phyloP scores from a whole-genome alignment of 2,329 filamentous ascomycete species.

The Shiraia bambusicola region DNA sequence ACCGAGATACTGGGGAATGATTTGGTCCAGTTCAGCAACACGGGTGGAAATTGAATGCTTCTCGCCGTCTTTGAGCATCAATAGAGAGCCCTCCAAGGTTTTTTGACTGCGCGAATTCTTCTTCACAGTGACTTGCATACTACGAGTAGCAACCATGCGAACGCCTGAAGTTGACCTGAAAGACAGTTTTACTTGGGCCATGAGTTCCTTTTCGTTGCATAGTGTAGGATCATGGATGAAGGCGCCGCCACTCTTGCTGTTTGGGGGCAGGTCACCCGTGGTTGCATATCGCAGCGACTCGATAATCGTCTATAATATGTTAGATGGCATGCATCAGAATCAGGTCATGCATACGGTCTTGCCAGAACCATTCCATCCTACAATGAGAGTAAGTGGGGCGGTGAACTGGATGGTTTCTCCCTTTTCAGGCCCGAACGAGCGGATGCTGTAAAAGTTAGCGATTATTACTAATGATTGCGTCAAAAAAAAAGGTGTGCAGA shows the following conservation, averaged over 20 bases:
- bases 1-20: constrained; percentile 83
- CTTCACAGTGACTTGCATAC: constrained; percentile 81
- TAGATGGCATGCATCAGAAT: neutral
- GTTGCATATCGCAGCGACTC: constrained; percentile 98
- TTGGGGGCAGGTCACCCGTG: constrained; percentile 88
- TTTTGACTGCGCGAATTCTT: constrained; percentile 76
- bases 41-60: constrained; percentile 75
- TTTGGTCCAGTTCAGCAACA: constrained; percentile 76
- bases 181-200: constrained; percentile 87
- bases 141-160: constrained; percentile 80
- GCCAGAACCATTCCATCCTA: constrained; percentile 94
- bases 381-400: constrained; percentile 89
- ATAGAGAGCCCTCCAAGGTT: constrained; percentile 77
- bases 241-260: constrained; percentile 80
- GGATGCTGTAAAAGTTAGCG: constrained; percentile 55
- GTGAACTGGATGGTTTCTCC: constrained; percentile 84
- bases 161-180: constrained; percentile 79
- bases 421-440: constrained; percentile 78
- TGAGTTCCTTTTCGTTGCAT: constrained; percentile 80
- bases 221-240: constrained; percentile 98
- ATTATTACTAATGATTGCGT: neutral
- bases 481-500: neutral
- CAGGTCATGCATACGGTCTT: constrained; percentile 65
- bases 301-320: constrained; percentile 72
- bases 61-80: constrained; percentile 78